A percentile compares a stretch with the other conserved stretches of the same genome.
Evolutionary conservation across 371 early-diverging fungal genomes (phyloP).

Genomic region (Mortierella sp.): DNA sequence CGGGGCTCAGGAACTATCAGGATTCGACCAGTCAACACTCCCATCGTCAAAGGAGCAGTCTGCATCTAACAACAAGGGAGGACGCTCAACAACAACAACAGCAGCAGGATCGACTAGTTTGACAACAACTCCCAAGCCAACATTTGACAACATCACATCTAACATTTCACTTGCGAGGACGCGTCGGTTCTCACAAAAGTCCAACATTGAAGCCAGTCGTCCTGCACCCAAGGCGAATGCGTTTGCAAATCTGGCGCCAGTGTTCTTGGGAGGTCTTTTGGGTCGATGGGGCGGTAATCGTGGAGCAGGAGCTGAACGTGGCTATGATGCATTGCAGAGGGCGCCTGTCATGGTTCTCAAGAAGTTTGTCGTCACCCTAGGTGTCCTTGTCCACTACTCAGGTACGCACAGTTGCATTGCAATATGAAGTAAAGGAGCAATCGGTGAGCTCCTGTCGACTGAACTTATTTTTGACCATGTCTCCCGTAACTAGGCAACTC

Average conservation of each 20-base stretch:
- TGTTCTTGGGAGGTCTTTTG: conserved; percentile 38
- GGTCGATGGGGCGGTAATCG: conserved; percentile 58
- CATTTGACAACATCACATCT: conserved; percentile 31
- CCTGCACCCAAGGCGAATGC: conserved; percentile 46
- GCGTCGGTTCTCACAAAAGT: conserved; percentile 49
- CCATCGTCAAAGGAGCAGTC: conserved; percentile 2
- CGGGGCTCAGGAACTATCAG: conserved; percentile 44
- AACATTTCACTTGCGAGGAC: conserved; percentile 29
- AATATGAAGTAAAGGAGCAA: background rate
- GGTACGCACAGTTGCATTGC: conserved; percentile 14
- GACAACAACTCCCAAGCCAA: background rate
- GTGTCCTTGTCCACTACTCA: conserved; percentile 40
- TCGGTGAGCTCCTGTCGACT: background rate
- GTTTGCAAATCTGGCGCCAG: conserved; percentile 47
- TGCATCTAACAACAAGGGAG: background rate
- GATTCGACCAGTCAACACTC: conserved; percentile 20
- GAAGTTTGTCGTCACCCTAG: conserved; percentile 42
- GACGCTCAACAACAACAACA: background rate
- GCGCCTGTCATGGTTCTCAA: conserved; percentile 40
- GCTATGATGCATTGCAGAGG: conserved; percentile 41
- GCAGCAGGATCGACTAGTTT: conserved; percentile 6
- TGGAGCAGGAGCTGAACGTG: conserved; percentile 49
- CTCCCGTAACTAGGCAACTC: conserved; percentile 31
- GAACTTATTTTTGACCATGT: no score
- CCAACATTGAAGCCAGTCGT: conserved; percentile 41